Evolutionary conservation across 1,284 basidiomycete species (phyloP).

Genomic region (Ustilago cynodontis): DNA sequence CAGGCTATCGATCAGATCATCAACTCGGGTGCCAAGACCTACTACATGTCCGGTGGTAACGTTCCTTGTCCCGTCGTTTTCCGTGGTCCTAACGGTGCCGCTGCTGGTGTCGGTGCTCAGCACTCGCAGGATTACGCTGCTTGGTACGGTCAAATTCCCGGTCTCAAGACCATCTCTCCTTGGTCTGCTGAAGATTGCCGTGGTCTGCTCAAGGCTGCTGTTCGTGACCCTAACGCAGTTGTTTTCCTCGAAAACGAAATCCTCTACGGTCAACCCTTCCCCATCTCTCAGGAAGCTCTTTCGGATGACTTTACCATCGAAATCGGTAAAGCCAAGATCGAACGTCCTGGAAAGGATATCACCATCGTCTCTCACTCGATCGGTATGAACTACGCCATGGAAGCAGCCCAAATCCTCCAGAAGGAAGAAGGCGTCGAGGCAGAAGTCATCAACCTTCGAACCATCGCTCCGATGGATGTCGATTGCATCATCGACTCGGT

Average conservation of each 20-base stretch:
- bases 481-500: conserved; percentile 94
- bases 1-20: conserved; percentile 99
- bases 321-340: conserved; percentile 97
- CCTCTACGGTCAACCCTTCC: conserved; percentile 96
- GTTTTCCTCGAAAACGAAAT: conserved; percentile 99
- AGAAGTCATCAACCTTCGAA: conserved; percentile 97
- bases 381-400: conserved; percentile 71
- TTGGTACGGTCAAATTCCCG: conserved; percentile 96
- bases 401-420: conserved; percentile 85
- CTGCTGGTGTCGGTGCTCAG: conserved; percentile 90
- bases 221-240: conserved; percentile 97
- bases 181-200: conserved; percentile 98
- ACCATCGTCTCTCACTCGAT: conserved; percentile 88
- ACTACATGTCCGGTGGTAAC: conserved; percentile 99
- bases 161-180: conserved; percentile 96
- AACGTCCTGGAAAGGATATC: conserved; percentile 90
- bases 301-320: conserved; percentile 91
- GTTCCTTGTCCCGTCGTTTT: conserved; percentile 98
- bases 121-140: conserved; percentile 73
- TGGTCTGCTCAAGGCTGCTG: conserved; percentile 95
- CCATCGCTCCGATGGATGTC: conserved; percentile 94
- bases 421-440: conserved; percentile 94
- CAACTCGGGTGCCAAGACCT: conserved; percentile 99
- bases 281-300: conserved; percentile 92
- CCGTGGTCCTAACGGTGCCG: conserved; percentile 99